Evolutionary conservation across 2,329 filamentous ascomycete species (phyloP), one percentile per base, ranked within the genome.

Genomic region (Neofusicoccum laricinum): DNA sequence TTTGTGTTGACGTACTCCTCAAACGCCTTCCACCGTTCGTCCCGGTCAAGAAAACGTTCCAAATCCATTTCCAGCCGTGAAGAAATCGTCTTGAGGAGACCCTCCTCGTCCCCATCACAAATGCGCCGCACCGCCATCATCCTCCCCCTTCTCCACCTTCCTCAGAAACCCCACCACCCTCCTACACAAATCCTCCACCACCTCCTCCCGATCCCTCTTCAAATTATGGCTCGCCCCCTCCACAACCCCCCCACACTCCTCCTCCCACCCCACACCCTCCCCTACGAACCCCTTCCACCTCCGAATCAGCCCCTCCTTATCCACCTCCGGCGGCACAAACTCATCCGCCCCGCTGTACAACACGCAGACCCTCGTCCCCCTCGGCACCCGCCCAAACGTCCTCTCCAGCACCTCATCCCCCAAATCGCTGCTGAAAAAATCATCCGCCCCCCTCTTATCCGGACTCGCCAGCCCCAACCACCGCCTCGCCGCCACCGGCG

Each of bases 381-480:
- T 67, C 64, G 61, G 85, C 78, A 63, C 92, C 79, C 57, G 78
- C 79, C 87, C 84, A 84, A 94, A 97, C n/a, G 88, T 89, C 14
- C 74, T 74, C 25, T 76, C 71, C 6, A 93, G 79, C 17, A 82
- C 80, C 36, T 85, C 80, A 46, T 86, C 83, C 0, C 80, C 75
- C n/a, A 95, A 78, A 72, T 95, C 90, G 2, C 87, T 88, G n/a
- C 90, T 93, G 78, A 96, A 97, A 72, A 90, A 92, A 73, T 97
- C 93, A 73, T 97, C 93, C 65, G 91, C 89, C 10, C 89, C 90
- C 4, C 87, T 81, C 58, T 80, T 76, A 51, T 81, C 78, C 0
- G 85, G 85, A 21, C 81, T 84, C 0, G 83, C 79, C 6, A 90
- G 77, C 51, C 85, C 86, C 40, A 88, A 72, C 73, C 86, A 89